A percentile compares a stretch with the other conserved stretches of the same genome.
phyloP scores from a whole-genome alignment of 2,329 filamentous ascomycete species.

The Claviceps digitariae region DNA sequence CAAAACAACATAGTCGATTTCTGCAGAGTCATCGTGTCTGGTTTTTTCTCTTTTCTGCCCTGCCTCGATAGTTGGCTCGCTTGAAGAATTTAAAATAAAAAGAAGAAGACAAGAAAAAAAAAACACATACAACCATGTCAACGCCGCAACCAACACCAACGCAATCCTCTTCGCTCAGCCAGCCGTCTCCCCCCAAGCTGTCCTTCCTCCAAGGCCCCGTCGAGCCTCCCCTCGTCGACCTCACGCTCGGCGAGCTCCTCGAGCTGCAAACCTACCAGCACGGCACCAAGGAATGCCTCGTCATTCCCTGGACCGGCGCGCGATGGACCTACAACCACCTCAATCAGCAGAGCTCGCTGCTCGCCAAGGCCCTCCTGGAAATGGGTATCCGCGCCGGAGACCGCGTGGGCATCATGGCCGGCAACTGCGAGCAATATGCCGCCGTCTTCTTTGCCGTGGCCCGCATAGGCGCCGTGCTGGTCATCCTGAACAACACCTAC shows the following conservation, averaged over 20 bases:
- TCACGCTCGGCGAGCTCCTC: conserved; percentile 60
- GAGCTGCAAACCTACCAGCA: conserved; percentile 56
- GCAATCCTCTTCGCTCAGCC: not conserved
- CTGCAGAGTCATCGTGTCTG: too few relatives aligned
- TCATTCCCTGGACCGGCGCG: conserved; percentile 63
- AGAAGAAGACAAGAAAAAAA: not conserved
- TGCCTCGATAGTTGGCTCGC: too few relatives aligned
- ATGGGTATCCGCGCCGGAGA: conserved; percentile 56
- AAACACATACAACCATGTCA: not conserved
- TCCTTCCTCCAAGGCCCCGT: conserved; percentile 56
- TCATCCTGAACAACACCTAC: conserved; percentile 75
- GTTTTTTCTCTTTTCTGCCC: too few relatives aligned
- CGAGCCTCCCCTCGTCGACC: conserved; percentile 54
- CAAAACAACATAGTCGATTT: too few relatives aligned
- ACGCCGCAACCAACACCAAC: not conserved
- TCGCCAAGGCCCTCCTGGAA: conserved; percentile 53
- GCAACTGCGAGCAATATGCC: conserved; percentile 72
- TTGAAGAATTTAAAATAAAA: not conserved
- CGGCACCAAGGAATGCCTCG: conserved; percentile 51
- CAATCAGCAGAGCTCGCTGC: conserved; percentile 44
- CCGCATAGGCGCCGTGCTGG: conserved; percentile 52
- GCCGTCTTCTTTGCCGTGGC: conserved; percentile 62
- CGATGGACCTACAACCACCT: conserved; percentile 60
- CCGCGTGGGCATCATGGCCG: conserved; percentile 60
- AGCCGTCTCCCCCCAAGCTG: conserved; percentile 13